Evolutionary conservation across 192 early-diverging fungal genomes (phyloP).

Genomic region (Coemansia sp.): DNA sequence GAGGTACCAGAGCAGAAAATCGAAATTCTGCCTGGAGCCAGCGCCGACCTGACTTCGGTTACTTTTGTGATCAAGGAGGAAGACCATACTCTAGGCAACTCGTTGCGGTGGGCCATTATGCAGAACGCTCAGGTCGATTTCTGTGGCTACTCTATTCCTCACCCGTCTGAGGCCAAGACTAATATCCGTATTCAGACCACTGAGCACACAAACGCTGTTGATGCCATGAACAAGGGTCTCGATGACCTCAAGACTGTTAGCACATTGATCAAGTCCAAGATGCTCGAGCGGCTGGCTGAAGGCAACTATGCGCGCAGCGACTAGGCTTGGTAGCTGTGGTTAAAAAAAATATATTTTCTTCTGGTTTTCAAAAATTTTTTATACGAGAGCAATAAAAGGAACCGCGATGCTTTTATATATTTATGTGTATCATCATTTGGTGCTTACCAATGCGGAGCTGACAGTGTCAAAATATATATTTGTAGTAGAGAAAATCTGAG

Average conservation of each 20-base stretch:
- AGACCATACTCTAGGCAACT: constrained; percentile 96
- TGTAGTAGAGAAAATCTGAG: no score
- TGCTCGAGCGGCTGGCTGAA: constrained; percentile 57
- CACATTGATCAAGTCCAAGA: constrained; percentile 60
- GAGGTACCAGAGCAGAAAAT: constrained; percentile 38
- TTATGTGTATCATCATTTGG: no score
- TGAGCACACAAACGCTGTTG: constrained; percentile 67
- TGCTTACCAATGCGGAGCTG: no score
- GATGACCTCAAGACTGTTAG: constrained; percentile 75
- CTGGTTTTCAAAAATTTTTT: no score
- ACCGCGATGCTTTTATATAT: no score
- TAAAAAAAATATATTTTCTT: no score
- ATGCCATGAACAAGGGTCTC: constrained; percentile 83
- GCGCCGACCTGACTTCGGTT: constrained; percentile 67
- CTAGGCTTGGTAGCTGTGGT: no score
- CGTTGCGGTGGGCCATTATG: constrained; percentile 89
- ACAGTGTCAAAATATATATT: no score
- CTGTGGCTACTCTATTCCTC: constrained; percentile 96
- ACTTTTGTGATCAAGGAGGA: constrained; percentile 91
- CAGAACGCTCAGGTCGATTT: constrained; percentile 90
- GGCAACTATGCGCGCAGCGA: constrained; percentile 53
- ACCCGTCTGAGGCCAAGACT: constrained; percentile 90
- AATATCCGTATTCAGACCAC: constrained; percentile 94
- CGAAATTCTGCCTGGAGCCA: constrained; percentile 53
- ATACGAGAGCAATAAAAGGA: no score